Percentiles rank a stretch among this genome's conserved stretches.
phyloP scores from a whole-genome alignment of 1,284 basidiomycete genomes.

The Cryptococcus jaspeensis region DNA sequence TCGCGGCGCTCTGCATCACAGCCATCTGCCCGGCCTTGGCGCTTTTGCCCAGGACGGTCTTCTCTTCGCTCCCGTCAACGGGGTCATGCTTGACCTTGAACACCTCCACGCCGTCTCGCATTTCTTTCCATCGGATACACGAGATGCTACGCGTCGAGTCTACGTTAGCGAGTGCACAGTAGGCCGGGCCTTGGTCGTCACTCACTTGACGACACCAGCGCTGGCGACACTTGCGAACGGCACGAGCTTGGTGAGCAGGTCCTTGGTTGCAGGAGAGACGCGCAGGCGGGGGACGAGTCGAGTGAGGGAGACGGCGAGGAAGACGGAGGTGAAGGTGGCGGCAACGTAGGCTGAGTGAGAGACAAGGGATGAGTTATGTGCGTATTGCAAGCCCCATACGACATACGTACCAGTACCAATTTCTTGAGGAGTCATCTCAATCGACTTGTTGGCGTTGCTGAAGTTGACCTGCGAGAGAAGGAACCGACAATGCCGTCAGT shows the following conservation, averaged over 20 bases:
- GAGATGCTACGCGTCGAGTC: slow-evolving; percentile 42
- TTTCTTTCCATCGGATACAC: slow-evolving; percentile 60
- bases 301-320: slow-evolving; percentile 56
- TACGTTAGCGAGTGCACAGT: background rate
- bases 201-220: slow-evolving; percentile 55
- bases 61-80: slow-evolving; percentile 35
- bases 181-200: background rate
- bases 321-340: slow-evolving; percentile 55
- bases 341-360: slow-evolving; percentile 52
- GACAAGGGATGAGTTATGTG: background rate
- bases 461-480: slow-evolving; percentile 40
- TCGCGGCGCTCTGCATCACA: slow-evolving; percentile 56
- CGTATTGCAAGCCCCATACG: no score
- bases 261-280: slow-evolving; percentile 37
- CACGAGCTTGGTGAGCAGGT: slow-evolving; percentile 53
- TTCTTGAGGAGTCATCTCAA: slow-evolving; percentile 53
- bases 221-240: slow-evolving; percentile 57
- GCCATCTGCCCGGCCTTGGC: slow-evolving; percentile 54
- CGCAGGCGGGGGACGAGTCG: slow-evolving; percentile 53
- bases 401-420: slow-evolving; percentile 43
- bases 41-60: slow-evolving; percentile 52
- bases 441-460: slow-evolving; percentile 55
- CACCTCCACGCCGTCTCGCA: slow-evolving; percentile 56
- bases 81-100: slow-evolving; percentile 42
- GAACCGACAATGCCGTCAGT: slow-evolving; percentile 3